phyloP scores from a whole-genome alignment of 2,329 filamentous ascomycete species.

The Curvularia spicifera region DNA sequence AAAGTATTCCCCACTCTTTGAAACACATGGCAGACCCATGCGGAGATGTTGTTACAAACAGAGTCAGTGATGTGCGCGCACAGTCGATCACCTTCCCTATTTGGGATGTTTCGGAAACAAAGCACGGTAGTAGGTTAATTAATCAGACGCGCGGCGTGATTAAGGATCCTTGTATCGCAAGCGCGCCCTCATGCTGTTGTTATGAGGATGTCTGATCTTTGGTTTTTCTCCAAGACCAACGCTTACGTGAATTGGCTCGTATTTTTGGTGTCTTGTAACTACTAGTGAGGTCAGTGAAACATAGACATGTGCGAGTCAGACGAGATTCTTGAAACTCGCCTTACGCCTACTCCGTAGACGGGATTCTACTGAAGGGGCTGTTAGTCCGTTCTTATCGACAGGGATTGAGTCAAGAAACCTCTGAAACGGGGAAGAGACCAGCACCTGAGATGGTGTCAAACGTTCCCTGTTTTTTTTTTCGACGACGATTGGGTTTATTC shows the following conservation, averaged over 20 bases:
- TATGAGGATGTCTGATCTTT: not conserved
- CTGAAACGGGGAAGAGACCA: not conserved
- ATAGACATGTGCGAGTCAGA: not conserved
- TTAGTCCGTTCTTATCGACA: not conserved
- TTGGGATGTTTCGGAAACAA: not conserved
- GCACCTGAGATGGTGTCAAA: not conserved
- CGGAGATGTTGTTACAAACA: not conserved
- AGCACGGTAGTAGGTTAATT: slow-evolving; percentile 11
- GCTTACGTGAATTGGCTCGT: not conserved
- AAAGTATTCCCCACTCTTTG: not conserved
- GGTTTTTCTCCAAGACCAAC: not conserved
- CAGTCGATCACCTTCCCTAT: not conserved
- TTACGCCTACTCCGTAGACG: not conserved
- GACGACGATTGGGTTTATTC: not conserved
- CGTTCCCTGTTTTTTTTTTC: not conserved
- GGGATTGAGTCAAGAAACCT: not conserved
- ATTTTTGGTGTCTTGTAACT: too few species aligned
- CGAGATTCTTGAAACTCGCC: not conserved
- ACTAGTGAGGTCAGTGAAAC: not conserved
- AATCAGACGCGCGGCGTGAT: slow-evolving; percentile 2
- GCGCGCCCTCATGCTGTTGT: not conserved
- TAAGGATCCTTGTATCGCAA: slow-evolving; percentile 1
- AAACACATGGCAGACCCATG: not conserved
- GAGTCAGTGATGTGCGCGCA: not conserved
- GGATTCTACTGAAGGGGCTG: not conserved